Percentiles rank a stretch among this genome's conserved stretches.
Conservation (phyloP, 2,329 filamentous ascomycete genomes). For the Talaromyces amestolkiae region DNA sequence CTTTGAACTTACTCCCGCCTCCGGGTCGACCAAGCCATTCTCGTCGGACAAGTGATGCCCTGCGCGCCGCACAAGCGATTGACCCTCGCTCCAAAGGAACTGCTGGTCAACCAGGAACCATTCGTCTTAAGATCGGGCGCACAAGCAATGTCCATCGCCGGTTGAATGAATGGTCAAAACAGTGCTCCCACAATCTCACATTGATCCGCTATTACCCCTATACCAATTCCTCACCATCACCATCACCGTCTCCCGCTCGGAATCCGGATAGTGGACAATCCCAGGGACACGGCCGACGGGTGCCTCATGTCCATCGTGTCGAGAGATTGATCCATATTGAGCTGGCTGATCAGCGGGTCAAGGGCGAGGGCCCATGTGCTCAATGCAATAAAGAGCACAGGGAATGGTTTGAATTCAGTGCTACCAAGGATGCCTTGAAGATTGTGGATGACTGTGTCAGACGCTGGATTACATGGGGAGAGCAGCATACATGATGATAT, state of each 20-base stretch:
- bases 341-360: constrained; percentile 60
- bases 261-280: constrained; percentile 19
- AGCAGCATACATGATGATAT: constrained; percentile 43
- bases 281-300: constrained; percentile 56
- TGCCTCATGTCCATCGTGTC: constrained; percentile 81
- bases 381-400: constrained; percentile 81
- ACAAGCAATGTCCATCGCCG: constrained; percentile 82
- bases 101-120: constrained; percentile 53
- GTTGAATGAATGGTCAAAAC: constrained; percentile 87
- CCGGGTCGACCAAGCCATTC: constrained; percentile 29
- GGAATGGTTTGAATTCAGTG: constrained; percentile 93
- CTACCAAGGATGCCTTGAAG: constrained; percentile 66
- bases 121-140: constrained; percentile 64
- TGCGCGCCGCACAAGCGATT: constrained; percentile 37
- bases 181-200: constrained; percentile 86
- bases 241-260: constrained; percentile 22
- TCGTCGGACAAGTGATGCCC: constrained; percentile 37
- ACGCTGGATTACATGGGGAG: constrained; percentile 81
- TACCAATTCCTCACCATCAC: constrained; percentile 30
- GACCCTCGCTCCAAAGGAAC: constrained; percentile 33
- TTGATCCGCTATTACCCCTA: constrained; percentile 93
- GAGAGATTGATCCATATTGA: constrained; percentile 90
- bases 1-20: constrained; percentile 59
- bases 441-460: constrained; percentile 70
- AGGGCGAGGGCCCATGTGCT: constrained; percentile 61